Base-by-base conservation (phyloP, 2,329 filamentous ascomycete species). In the Hypoxylon sp. region DNA sequence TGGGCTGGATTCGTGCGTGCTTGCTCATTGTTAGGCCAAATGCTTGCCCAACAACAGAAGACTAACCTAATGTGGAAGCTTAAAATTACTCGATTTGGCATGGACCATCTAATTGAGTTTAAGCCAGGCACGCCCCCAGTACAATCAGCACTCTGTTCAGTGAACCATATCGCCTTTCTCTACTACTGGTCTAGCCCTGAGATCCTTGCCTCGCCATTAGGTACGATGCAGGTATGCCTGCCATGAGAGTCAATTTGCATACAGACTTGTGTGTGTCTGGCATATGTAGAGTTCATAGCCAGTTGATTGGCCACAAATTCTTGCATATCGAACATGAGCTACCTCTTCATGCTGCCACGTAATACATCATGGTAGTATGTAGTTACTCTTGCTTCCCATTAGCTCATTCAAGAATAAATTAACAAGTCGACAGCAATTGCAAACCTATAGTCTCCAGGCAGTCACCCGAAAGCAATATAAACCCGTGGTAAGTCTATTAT, bases 261-360 rank as follows among this genome's bases (percentile, higher is more conserved):
- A 40, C 25, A 59, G 10, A 14, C 37, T 17, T 59, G 13, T 37
- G 11, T 37, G 33, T 37, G 56, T 40, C 56, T 59, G 31, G 44
- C 31, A 40, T 50, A 50, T 20, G 30, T 42, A 42, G 27, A 30
- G 33, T 8, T 17, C 25, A 27, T 20, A 14, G 17, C 13, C 3
- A 27, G 6, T 69, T 60, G 44, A 63, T 69, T 69, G 63, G 63
- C 13, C 44, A 11, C 22, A 27, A 37, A 46, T 22, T 42, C 17
- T 44, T 48, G 35, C 42, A 42, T 55, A 46, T 56, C 55, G 64
- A 60, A 55, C 30, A 60, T 51, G 46, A 22, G 37, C 50, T 64
- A 49, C 56, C 27, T 42, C 14, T 67, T 55, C 33, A 27, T 57
- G 56, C 22, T 70, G 64, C 64, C 64, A 70, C 67, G 67, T 70